Evolutionary conservation across 1,139 yeast genomes (phyloP).

Genomic region (Magnusiomyces tetraspermus): DNA sequence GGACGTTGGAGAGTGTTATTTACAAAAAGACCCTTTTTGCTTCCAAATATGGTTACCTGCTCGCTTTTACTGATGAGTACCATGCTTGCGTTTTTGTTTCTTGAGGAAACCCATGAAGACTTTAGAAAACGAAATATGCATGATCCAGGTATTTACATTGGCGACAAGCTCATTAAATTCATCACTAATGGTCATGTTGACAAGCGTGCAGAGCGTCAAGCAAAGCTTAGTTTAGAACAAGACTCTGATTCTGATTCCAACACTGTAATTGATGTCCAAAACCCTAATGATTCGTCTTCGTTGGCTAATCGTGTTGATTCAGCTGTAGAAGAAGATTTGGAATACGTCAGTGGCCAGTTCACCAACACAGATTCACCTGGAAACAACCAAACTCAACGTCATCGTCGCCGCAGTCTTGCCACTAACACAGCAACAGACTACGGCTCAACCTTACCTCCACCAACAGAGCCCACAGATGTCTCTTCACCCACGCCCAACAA

Average conservation of each 20-base stretch:
- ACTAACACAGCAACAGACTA: background rate
- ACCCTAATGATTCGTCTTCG: background rate
- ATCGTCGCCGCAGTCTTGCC: background rate
- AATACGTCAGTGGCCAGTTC: conserved; percentile 3
- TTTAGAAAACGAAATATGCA: conserved; percentile 26
- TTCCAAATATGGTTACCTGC: conserved; percentile 51
- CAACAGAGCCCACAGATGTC: background rate
- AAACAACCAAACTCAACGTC: conserved; percentile 1
- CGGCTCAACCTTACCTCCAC: background rate
- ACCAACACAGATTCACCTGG: no score
- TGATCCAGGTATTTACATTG: conserved; percentile 47
- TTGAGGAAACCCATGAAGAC: conserved; percentile 52
- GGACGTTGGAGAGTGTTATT: conserved; percentile 27
- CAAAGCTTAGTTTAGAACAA: background rate
- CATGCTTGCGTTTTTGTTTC: conserved; percentile 40
- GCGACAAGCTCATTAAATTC: conserved; percentile 37
- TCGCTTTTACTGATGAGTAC: conserved; percentile 28
- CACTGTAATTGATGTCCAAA: background rate
- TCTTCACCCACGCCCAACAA: background rate
- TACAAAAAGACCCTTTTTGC: conserved; percentile 45
- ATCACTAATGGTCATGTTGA: conserved; percentile 27
- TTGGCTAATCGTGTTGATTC: background rate
- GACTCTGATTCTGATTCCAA: background rate
- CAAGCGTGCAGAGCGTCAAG: background rate
- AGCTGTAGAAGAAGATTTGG: conserved; percentile 3